These are phyloP conservation scores for Fusarium verrucosum DNA, from an alignment of 2,329 filamentous ascomycete genomes.

Conservation along the genomic window DNA sequence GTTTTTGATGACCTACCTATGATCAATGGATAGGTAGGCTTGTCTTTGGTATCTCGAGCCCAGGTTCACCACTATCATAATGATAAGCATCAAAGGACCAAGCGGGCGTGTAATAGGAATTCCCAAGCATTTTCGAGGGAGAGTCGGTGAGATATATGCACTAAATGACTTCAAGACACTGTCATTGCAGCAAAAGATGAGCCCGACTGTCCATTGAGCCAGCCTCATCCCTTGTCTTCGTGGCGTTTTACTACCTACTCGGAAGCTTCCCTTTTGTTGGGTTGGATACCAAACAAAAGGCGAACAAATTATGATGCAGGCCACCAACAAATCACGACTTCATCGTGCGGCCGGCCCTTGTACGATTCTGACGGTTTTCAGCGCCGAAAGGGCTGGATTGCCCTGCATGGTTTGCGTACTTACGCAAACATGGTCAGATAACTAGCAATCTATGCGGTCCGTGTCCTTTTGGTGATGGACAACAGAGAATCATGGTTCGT, in stretches of 20 bases:
- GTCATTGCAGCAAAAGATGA: slow-evolving; percentile 2
- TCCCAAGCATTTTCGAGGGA: slow-evolving; percentile 15
- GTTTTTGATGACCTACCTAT: too few species aligned
- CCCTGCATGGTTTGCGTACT: slow-evolving; percentile 1
- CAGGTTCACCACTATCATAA: neutral
- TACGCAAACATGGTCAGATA: slow-evolving; percentile 29
- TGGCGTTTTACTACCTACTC: slow-evolving; percentile 25
- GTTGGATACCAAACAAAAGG: slow-evolving; percentile 4
- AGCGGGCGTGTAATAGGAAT: neutral
- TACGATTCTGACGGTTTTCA: slow-evolving; percentile 8
- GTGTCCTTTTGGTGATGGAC: neutral
- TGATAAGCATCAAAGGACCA: neutral
- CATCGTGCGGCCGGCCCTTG: slow-evolving; percentile 16
- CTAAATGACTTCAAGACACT: slow-evolving; percentile 21
- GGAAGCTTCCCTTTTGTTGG: slow-evolving; percentile 25
- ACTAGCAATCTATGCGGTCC: slow-evolving; percentile 2
- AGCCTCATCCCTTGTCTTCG: slow-evolving; percentile 9
- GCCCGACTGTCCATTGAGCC: neutral
- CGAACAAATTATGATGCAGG: slow-evolving; percentile 8
- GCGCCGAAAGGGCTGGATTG: neutral
- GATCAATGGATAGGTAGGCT: too few species aligned
- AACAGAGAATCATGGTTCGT: slow-evolving; percentile 6
- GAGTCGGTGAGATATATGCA: neutral
- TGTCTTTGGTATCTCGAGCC: too few species aligned
- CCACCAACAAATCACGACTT: slow-evolving; percentile 25